Conservation (phyloP, 1,284 basidiomycete genomes). For the Coriolopsis trogii region DNA sequence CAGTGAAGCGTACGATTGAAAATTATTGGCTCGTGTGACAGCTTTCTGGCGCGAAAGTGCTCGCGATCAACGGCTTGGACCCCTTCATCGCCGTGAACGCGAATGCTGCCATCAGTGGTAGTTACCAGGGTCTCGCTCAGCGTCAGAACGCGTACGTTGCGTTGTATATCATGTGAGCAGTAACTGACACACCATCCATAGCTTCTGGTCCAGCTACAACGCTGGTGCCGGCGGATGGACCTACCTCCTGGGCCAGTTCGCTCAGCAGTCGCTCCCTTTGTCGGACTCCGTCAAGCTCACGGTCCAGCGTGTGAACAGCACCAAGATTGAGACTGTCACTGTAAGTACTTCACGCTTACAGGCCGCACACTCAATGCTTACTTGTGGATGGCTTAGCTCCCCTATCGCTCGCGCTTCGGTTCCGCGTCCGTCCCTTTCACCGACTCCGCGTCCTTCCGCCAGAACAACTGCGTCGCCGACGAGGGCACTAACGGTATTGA, state of each 20-base stretch:
- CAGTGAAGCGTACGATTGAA: too few species aligned
- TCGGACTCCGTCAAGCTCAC: constrained; percentile 52
- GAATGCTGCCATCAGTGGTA: constrained; percentile 49
- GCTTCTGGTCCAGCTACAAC: constrained; percentile 46
- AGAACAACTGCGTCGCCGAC: constrained; percentile 55
- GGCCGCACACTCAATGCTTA: too few species aligned
- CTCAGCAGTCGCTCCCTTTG: constrained; percentile 57
- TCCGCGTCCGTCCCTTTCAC: constrained; percentile 48
- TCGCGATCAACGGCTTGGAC: constrained; percentile 54
- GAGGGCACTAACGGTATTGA: constrained; percentile 55
- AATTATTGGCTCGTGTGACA: constrained; percentile 26
- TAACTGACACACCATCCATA: constrained; percentile 13
- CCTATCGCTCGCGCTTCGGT: constrained; percentile 59
- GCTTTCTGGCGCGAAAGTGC: constrained; percentile 58
- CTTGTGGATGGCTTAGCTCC: too few species aligned
- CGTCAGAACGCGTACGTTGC: constrained; percentile 45
- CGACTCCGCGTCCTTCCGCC: constrained; percentile 50
- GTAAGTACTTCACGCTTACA: constrained; percentile 34
- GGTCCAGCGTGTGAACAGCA: constrained; percentile 47
- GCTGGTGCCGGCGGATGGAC: constrained; percentile 47
- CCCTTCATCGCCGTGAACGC: constrained; percentile 57
- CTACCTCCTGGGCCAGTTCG: constrained; percentile 66
- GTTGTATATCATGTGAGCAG: background rate
- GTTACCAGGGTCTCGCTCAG: constrained; percentile 49
- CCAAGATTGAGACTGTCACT: constrained; percentile 44